Base-by-base conservation (phyloP, 2,329 filamentous ascomycete genomes). In the Chalara sp. region DNA sequence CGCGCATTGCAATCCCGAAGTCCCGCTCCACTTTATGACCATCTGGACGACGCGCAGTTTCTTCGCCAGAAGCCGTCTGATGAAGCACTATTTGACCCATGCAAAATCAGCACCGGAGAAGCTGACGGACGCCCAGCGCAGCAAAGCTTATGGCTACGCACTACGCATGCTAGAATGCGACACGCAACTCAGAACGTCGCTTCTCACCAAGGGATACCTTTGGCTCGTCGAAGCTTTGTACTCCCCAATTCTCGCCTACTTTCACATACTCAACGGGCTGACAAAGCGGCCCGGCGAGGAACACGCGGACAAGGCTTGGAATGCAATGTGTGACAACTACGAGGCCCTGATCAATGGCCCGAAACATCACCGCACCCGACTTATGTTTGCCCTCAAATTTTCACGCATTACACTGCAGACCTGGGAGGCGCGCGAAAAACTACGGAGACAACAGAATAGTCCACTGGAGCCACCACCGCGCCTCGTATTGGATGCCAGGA, bases 1-100 rank as follows among this genome's bases (percentile, higher is more conserved):
- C 12, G 62, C 65, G 12, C 69, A 67, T 51, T 72, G 69, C 58
- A 67, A 74, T 53, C 63, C 67, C 6, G 60, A 67, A 1, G 65
- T 65, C 7, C 68, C 69, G 6, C 47, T 72, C 1, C 70, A 73
- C 44, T 49, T 56, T 59, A 51, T 64, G 51, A 63, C 63, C 1
- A 61, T 63, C 21, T 65, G 61, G 58, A 58, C 50, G 31, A 50
- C 56, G 6, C 54, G 59, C 55, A 51, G 39, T 40, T 54, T 50
- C 39, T 40, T 64, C 48, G 57, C 60, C 21, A 65, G 60, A 53
- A 58, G 56, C 40, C 60, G 60, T 37, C 55, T 66, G 1, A 40
- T 62, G 35, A 63, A 63, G 46, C 52, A 65, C 44, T 57, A 63
- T 47, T 58, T 58, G 5, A 56, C 48, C 48, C 55, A 50, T 49